Percentiles rank a stretch among this genome's conserved stretches.
Conservation (phyloP, 2,329 filamentous ascomycete species). For the Sporothrix protearum region DNA sequence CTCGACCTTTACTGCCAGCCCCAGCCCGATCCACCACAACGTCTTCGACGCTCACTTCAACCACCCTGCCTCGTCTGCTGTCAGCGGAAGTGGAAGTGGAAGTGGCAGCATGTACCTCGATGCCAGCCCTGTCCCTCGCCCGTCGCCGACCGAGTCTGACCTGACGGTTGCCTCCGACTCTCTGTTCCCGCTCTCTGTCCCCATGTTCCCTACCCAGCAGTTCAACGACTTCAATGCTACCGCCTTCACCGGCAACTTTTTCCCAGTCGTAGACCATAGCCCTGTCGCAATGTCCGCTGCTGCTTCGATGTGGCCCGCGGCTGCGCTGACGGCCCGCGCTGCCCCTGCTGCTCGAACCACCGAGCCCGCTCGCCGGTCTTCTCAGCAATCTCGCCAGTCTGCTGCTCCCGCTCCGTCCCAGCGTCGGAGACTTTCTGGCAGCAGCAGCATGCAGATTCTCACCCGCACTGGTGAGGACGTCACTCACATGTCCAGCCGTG, state of each 20-base stretch:
- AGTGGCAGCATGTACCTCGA: conserved; percentile 23
- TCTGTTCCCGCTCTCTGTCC: conserved; percentile 21
- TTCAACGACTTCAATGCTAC: conserved; percentile 27
- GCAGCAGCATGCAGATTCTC: conserved; percentile 59
- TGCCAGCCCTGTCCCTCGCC: conserved; percentile 14
- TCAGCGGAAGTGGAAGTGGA: conserved; percentile 16
- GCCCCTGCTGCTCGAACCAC: conserved; percentile 40
- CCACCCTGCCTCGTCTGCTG: neutral
- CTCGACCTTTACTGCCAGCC: conserved; percentile 45
- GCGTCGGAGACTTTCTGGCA: conserved; percentile 1
- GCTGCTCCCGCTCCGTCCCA: conserved; percentile 9
- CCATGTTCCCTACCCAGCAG: conserved; percentile 31
- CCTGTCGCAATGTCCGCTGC: neutral
- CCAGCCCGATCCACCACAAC: conserved; percentile 43
- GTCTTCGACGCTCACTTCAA: conserved; percentile 33
- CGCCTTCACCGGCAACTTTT: neutral
- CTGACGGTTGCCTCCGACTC: conserved; percentile 36
- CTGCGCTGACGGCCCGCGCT: neutral
- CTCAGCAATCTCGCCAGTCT: conserved; percentile 5
- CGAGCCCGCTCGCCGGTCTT: neutral
- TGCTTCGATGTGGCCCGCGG: neutral
- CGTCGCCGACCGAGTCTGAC: conserved; percentile 36
- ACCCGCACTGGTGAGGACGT: conserved; percentile 61
- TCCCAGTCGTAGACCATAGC: conserved; percentile 28
- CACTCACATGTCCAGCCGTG: conserved; percentile 59